A percentile compares a stretch with the other conserved stretches of the same genome.
Evolutionary conservation across 768 basidiomycete genomes (phyloP).

Genomic region (Termitomyces sp.): DNA sequence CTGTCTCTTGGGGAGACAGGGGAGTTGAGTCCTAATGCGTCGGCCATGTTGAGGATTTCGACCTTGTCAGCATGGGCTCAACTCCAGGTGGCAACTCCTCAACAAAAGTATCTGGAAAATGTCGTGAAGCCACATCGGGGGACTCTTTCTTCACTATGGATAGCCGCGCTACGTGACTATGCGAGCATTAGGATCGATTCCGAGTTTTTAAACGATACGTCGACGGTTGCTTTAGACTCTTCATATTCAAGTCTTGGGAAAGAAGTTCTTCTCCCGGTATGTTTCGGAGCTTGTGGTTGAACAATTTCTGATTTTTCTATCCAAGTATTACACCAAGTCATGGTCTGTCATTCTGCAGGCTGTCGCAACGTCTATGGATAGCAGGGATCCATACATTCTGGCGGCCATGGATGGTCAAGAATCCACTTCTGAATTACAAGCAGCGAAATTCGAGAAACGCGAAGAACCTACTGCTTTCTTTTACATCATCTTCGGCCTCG

Average conservation of each 20-base stretch:
- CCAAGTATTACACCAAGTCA: constrained; percentile 80
- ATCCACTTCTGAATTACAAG: constrained; percentile 17
- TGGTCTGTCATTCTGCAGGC: constrained; percentile 85
- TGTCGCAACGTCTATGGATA: constrained; percentile 73
- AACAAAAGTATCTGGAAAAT: constrained; percentile 70
- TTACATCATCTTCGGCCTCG: constrained; percentile 87
- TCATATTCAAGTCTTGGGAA: constrained; percentile 85
- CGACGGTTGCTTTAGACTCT: constrained; percentile 70
- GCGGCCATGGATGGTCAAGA: constrained; percentile 82
- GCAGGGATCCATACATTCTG: constrained; percentile 57
- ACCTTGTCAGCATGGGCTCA: constrained; percentile 95
- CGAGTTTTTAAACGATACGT: constrained; percentile 73
- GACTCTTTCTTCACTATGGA: constrained; percentile 79
- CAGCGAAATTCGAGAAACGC: constrained; percentile 22
- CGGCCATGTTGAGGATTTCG: constrained; percentile 90
- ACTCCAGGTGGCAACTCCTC: constrained; percentile 69
- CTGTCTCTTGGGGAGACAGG: constrained; percentile 81
- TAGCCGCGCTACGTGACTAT: constrained; percentile 85
- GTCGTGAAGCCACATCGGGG: constrained; percentile 79
- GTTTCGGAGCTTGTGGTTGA: constrained; percentile 21
- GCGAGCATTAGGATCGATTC: constrained; percentile 87
- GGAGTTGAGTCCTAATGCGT: constrained; percentile 89
- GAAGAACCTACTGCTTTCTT: constrained; percentile 78
- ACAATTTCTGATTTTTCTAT: neutral
- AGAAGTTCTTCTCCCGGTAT: constrained; percentile 86